phyloP scores from a whole-genome alignment of 345 rosid genomes.

The Eucalyptus coolabah region DNA sequence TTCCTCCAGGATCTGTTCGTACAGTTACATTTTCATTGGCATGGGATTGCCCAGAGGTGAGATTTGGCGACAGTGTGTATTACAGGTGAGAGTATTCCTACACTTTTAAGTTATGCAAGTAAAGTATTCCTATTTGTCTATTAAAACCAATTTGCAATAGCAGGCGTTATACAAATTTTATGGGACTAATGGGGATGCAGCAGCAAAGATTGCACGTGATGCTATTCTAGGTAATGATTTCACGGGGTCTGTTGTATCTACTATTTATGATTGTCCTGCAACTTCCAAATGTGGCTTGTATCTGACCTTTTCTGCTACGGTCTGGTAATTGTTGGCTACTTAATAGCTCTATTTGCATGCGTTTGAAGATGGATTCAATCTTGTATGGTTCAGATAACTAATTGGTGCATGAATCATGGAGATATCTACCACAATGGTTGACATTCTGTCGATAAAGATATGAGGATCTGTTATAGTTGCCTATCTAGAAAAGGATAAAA shows the following conservation, averaged over 20 bases:
- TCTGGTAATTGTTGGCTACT: neutral
- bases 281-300: neutral
- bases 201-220: constrained; percentile 71
- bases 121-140: neutral
- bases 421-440: neutral
- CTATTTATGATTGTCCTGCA: neutral
- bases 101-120: neutral
- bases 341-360: neutral
- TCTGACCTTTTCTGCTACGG: neutral
- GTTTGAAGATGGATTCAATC: neutral
- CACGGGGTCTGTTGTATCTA: neutral
- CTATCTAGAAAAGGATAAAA: neutral
- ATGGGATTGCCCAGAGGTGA: constrained; percentile 91
- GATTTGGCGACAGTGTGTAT: constrained; percentile 63
- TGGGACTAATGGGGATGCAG: constrained; percentile 60
- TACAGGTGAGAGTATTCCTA: constrained; percentile 28
- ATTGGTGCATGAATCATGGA: neutral
- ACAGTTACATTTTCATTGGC: constrained; percentile 69
- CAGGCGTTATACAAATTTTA: constrained; percentile 89
- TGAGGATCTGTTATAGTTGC: neutral
- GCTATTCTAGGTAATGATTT: constrained; percentile 57
- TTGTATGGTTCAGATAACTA: neutral
- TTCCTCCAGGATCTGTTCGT: constrained; percentile 42
- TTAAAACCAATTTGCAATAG: neutral
- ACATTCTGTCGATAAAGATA: neutral